These are phyloP conservation scores for Tricholoma terreum DNA, from an alignment of 768 basidiomycete genomes.

Conservation along the genomic window DNA sequence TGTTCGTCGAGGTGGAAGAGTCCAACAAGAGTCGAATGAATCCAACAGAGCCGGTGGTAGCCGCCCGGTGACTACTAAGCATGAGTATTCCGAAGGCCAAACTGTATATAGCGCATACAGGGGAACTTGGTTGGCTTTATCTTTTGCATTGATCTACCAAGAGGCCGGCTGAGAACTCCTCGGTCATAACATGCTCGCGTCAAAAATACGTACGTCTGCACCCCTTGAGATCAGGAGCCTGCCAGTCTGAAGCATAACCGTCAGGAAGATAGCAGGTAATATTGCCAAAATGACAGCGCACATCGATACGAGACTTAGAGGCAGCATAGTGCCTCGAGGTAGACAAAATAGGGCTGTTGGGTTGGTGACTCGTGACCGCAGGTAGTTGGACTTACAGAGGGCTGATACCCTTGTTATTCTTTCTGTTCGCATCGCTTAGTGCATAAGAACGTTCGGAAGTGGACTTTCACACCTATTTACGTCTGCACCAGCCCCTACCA, in stretches of 20 bases:
- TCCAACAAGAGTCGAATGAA: constrained; percentile 86
- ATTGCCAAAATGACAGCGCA: constrained; percentile 35
- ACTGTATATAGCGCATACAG: constrained; percentile 49
- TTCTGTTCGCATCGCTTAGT: constrained; percentile 33
- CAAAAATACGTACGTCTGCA: constrained; percentile 73
- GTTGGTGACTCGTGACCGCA: constrained; percentile 9
- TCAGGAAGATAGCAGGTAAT: constrained; percentile 24
- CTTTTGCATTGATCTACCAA: constrained; percentile 85
- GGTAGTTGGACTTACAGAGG: constrained; percentile 58
- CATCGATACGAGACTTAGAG: constrained; percentile 86
- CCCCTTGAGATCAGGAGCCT: constrained; percentile 81
- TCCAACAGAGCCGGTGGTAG: constrained; percentile 89
- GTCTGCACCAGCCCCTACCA: constrained; percentile 81
- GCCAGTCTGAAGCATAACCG: constrained; percentile 65
- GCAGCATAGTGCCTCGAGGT: constrained; percentile 82
- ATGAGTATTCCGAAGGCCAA: constrained; percentile 20
- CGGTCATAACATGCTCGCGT: constrained; percentile 26
- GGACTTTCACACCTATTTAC: constrained; percentile 49
- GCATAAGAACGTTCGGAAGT: constrained; percentile 15
- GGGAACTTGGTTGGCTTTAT: constrained; percentile 90
- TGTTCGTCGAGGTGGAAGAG: constrained; percentile 70
- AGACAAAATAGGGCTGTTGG: constrained; percentile 15
- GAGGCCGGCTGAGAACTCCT: constrained; percentile 30
- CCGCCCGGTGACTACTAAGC: constrained; percentile 79
- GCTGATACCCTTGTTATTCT: constrained; percentile 80